phyloP scores from a whole-genome alignment of 2,329 filamentous ascomycete species.

The Fusarium stilboides region DNA sequence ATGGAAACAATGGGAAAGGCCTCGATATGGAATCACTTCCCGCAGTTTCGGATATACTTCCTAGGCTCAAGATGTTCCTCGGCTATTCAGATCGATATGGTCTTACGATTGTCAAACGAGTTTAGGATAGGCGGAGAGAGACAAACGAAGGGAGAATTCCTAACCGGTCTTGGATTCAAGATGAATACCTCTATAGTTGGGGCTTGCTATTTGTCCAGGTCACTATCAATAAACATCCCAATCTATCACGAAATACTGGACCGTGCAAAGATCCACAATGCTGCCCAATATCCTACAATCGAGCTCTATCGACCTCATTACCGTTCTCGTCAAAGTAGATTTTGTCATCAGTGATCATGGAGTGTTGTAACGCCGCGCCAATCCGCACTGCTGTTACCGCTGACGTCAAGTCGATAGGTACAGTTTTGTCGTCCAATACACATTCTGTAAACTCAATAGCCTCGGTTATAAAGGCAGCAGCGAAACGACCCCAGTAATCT shows the following conservation, averaged over 20 bases:
- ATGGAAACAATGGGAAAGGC: neutral
- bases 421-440: slow-evolving; percentile 68
- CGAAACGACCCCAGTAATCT: slow-evolving; percentile 75
- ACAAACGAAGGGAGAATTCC: no score
- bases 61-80: neutral
- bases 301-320: slow-evolving; percentile 21
- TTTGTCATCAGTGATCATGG: slow-evolving; percentile 68
- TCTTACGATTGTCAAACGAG: slow-evolving; percentile 5
- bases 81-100: neutral
- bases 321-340: slow-evolving; percentile 67
- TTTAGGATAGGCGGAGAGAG: no score
- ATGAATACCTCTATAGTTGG: no score
- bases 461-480: slow-evolving; percentile 74
- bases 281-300: neutral
- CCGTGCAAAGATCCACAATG: no score
- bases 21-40: slow-evolving; percentile 12
- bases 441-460: slow-evolving; percentile 74
- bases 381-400: slow-evolving; percentile 74
- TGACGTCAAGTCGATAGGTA: slow-evolving; percentile 70
- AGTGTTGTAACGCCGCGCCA: slow-evolving; percentile 72
- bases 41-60: slow-evolving; percentile 1
- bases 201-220: no score
- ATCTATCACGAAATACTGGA: no score
- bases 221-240: no score
- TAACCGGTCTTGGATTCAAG: no score